phyloP scores from a whole-genome alignment of 2,329 filamentous ascomycete genomes.

The Pseudogymnoascus destructans region DNA sequence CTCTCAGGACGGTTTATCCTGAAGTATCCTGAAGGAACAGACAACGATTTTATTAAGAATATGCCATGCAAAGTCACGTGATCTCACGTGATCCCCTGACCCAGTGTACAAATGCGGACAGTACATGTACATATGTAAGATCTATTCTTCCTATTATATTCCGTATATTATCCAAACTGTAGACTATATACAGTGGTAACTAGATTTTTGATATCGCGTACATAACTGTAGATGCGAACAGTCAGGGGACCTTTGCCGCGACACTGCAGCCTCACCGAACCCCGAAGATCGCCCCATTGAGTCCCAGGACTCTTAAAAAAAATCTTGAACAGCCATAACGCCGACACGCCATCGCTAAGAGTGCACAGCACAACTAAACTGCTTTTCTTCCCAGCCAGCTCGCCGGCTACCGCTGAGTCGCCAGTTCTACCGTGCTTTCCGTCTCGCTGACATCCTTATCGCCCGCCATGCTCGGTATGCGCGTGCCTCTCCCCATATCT shows the following conservation, averaged over 20 bases:
- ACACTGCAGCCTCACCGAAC: not conserved
- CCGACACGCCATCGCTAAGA: conserved; percentile 3
- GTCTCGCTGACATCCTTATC: conserved; percentile 1
- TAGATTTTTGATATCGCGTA: conserved; percentile 1
- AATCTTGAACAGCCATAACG: not conserved
- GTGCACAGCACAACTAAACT: not conserved
- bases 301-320: not conserved
- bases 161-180: not conserved
- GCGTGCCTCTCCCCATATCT: not conserved
- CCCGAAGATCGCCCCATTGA: not conserved
- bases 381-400: not conserved
- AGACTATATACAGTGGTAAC: not conserved
- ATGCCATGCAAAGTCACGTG: not conserved
- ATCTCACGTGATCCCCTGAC: not conserved
- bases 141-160: not conserved
- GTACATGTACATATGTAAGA: not conserved
- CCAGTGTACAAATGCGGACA: too few species aligned
- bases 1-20: not conserved
- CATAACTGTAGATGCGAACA: not conserved
- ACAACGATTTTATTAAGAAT: not conserved
- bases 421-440: not conserved
- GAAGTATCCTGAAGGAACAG: not conserved
- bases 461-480: conserved; percentile 1
- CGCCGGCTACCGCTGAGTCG: not conserved
- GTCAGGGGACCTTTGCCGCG: not conserved